Base-by-base conservation (phyloP, 345 rosid species). In the Isatis tinctoria region DNA sequence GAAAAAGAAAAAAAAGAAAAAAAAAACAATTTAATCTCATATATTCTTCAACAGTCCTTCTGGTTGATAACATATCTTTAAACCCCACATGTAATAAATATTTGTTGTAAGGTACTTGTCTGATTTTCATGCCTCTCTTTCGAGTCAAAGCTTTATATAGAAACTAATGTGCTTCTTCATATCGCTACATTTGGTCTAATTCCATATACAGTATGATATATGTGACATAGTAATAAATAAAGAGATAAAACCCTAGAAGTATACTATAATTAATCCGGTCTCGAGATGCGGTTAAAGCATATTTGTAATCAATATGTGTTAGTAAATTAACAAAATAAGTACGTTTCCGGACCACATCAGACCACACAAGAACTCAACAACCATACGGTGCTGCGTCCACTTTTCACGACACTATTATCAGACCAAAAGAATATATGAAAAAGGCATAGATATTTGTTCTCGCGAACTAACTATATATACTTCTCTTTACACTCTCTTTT, bases 351-450 rank as follows among this genome's bases (percentile, higher is more conserved):
- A 74, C 70, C 70, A 73, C 76, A 73, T 54, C 57, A 47, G 79
- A 68, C 79, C 74, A 54, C 79, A 47, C 52, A 12, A 27, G 64
- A 69, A 18, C 13, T 48, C 53, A 47, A 60, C 30, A 75, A 54
- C 27, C 60, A 58, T 54, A 54, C 32, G 51, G 65, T 62, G 65
- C 7, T 56, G 75, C 63, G 74, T 52, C 71, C 70, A 69, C 75
- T 54, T 45, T 63, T 27, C 8, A 63, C 35, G 53, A 74, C 73
- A 67, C 40, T 48, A 28, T 26, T 3, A 70, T 56, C 71, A 56
- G 79, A 76, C 75, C 79, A 69, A 54, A 69, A 16, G 66, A 76
- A 76, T 69, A 76, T 76, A 36, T 62, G 70, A 43, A 69, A 69
- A 20, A 52, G 24, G 22, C 57, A 62, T 62, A 44, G 60, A 76